A percentile compares a stretch with the other conserved stretches of the same genome.
These are phyloP conservation scores for Ustilago cynodontis DNA, from an alignment of 1,284 basidiomycete genomes.

Conservation along the genomic window DNA sequence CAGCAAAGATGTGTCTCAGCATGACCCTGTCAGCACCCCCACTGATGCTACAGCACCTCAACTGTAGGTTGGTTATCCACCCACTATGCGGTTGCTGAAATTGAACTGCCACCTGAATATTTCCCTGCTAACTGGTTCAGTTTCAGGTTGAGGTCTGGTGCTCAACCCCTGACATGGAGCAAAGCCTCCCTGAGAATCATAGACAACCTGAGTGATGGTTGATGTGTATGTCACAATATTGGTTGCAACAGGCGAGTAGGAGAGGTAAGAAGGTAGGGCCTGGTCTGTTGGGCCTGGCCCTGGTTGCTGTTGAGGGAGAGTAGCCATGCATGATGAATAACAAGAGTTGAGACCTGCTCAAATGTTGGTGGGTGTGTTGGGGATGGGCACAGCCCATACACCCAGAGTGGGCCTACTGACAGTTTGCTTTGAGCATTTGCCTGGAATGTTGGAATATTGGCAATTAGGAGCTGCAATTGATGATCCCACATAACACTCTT, in stretches of 20 bases:
- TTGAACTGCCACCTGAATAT: too few relatives aligned
- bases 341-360: conserved; percentile 31
- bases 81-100: too few relatives aligned
- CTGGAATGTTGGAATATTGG: too few relatives aligned
- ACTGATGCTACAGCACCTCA: too few relatives aligned
- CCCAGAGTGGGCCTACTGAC: not conserved
- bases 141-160: too few relatives aligned
- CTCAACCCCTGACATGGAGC: conserved; percentile 44
- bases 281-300: conserved; percentile 61
- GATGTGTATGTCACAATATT: conserved; percentile 32
- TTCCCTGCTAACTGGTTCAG: too few relatives aligned
- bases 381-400: conserved; percentile 38
- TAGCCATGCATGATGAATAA: conserved; percentile 29
- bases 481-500: too few relatives aligned
- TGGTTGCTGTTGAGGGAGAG: conserved; percentile 52
- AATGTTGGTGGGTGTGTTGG: not conserved
- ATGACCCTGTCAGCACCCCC: too few relatives aligned
- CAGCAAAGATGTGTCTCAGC: too few relatives aligned
- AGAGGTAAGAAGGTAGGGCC: conserved; percentile 57
- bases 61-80: too few relatives aligned
- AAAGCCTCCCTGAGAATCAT: conserved; percentile 52
- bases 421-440: too few relatives aligned
- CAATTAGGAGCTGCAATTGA: too few relatives aligned
- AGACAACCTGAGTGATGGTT: conserved; percentile 48
- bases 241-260: conserved; percentile 55